Base-by-base conservation (phyloP, 345 rosid species). In the Mallotus nudiflorus region DNA sequence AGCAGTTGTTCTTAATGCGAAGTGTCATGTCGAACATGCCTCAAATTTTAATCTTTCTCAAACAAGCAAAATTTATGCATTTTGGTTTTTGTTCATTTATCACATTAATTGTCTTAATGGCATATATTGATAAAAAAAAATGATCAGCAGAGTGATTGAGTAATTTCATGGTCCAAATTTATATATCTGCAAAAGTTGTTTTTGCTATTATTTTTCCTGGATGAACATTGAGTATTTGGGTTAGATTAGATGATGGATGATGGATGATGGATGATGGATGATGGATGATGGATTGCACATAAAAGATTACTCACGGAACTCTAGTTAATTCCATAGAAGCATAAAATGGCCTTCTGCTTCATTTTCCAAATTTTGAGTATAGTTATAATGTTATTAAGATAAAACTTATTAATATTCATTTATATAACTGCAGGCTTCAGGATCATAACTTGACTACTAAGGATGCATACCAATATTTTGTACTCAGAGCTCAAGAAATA, bases 401-500 rank as follows among this genome's bases (percentile, higher is more conserved):
- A 3, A 44, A 24, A 3, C 3, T 19, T 67, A 18, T 5, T 5
- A 22, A 69, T 31, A 27, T 27, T 39, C 50, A 11, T 8, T 19
- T 29, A 31, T 73, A 50, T 60, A 76, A 77, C 72, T 84, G 80
- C 79, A 92, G 99, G 99, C 97, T 95, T 70, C 80, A 60, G 33
- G 81, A 62, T 68, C 86, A 71, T 40, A 90, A 89, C 71, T 84
- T 84, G 87, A 85, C 93, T 6, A 50, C 85, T 29, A 83, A 84
- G 80, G 89, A 85, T 6, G 96, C 96, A 24, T 90, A 92, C 71
- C 67, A 83, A 69, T 88, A 87, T 81, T 92, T 92, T 73, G 94
- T 92, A 52, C 85, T 88, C 57, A 84, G 82, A 81, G 91, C 97
- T 12, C 97, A 92, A 81, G 84, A 88, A 73, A 88, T 92, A 20